Percentiles rank a stretch among this genome's conserved stretches.
Evolutionary conservation across 257 asterid species (phyloP).

Genomic region (Petunia axillaris): DNA sequence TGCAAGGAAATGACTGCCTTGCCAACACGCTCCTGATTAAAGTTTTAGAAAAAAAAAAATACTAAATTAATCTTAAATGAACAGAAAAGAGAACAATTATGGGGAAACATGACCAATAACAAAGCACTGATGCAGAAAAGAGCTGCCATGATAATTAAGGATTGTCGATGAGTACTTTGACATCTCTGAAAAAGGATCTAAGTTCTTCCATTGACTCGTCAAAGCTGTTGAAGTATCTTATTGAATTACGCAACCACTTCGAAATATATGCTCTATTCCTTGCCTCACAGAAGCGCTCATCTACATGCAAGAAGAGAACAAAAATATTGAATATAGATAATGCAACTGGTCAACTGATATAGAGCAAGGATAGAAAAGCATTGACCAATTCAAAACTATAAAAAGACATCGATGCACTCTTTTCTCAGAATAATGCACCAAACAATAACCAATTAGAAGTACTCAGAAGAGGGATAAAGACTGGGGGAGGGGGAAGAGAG

Average conservation of each 20-base stretch:
- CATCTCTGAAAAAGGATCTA: constrained; percentile 73
- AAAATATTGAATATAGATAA: constrained; percentile 21
- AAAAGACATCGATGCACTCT: neutral
- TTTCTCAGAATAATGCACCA: neutral
- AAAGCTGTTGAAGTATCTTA: constrained; percentile 63
- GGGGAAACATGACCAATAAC: neutral
- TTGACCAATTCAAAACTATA: neutral
- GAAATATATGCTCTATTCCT: constrained; percentile 79
- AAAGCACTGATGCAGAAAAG: constrained; percentile 7
- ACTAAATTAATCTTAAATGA: constrained; percentile 15
- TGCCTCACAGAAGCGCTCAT: constrained; percentile 83
- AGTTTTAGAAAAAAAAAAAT: constrained; percentile 9
- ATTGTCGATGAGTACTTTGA: constrained; percentile 55
- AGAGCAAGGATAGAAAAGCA: constrained; percentile 8
- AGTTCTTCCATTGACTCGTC: constrained; percentile 70
- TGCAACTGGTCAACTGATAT: neutral
- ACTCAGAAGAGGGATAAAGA: neutral
- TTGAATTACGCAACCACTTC: constrained; percentile 93
- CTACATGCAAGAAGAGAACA: constrained; percentile 50
- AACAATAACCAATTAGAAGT: neutral
- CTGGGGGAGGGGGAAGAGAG: neutral
- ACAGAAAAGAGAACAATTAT: neutral
- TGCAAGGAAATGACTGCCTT: constrained; percentile 38
- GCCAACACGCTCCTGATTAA: constrained; percentile 63
- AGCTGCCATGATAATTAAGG: constrained; percentile 14